These are phyloP conservation scores for Suillus subaureus DNA, from an alignment of 768 basidiomycete species.

Conservation along the genomic window DNA sequence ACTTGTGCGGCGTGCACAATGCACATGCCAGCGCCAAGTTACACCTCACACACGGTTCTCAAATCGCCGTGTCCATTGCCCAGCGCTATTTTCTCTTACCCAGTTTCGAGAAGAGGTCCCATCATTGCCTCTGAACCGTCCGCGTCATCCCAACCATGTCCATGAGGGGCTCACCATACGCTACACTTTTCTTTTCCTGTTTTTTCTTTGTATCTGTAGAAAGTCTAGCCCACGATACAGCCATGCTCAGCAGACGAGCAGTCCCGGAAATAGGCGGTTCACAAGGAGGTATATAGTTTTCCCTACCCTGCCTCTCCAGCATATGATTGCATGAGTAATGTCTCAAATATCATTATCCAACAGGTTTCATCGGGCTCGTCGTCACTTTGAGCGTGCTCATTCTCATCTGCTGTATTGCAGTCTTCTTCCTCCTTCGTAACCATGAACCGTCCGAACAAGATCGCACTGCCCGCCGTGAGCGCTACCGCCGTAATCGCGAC, in stretches of 20 bases:
- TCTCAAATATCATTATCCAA: constrained; percentile 11
- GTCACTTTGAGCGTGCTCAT: constrained; percentile 57
- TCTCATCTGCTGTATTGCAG: constrained; percentile 51
- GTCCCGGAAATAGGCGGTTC: constrained; percentile 54
- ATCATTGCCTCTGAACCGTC: not conserved
- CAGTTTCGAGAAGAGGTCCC: not conserved
- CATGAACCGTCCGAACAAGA: constrained; percentile 46
- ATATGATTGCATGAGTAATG: not conserved
- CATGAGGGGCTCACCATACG: not conserved
- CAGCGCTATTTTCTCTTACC: not conserved
- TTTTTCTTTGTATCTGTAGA: not conserved
- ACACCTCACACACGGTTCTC: not conserved
- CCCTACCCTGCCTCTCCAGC: not conserved
- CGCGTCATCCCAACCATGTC: not conserved
- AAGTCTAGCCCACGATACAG: not conserved
- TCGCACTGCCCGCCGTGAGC: constrained; percentile 36
- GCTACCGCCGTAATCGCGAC: constrained; percentile 31
- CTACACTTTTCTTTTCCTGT: not conserved
- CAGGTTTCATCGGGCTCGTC: constrained; percentile 65
- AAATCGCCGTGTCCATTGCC: not conserved
- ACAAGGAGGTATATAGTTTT: constrained; percentile 42
- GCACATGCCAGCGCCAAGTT: constrained; percentile 1
- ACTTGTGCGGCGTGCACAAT: not conserved
- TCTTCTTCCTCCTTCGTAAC: constrained; percentile 57
- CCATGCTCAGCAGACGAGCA: constrained; percentile 30